Evolutionary conservation across 306 rosid genomes (phyloP), one percentile per base, ranked within the genome.

Genomic region (Quercus engelmannii): DNA sequence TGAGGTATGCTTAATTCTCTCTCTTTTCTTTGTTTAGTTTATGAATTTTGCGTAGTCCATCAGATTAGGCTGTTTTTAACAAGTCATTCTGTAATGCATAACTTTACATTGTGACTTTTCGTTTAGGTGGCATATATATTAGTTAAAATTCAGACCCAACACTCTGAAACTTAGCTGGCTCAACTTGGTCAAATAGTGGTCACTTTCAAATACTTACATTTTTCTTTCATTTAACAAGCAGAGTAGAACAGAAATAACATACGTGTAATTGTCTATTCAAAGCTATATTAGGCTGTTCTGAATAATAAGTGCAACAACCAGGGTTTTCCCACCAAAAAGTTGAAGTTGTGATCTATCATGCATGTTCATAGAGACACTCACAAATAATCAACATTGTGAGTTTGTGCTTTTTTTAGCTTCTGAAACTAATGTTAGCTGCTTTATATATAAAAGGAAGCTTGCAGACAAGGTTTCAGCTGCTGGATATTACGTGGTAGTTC

Each of bases 391-490:
- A 26, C 23, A 11, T 55, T 17, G 56, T 23, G 20, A 19, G 28
- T 55, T 68, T 43, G 6, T 65, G 18, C 5, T 19, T 30, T 55
- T 71, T 17, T 63, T 20, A 54, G 13, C 35, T 35, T 28, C 28
- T 71, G 19, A 51, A 33, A 76, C 71, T 78, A 78, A 78, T 49
- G 65, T 69, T 49, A 33, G 28, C 23, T 75, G 52, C 76, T 78
- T 82, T 79, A 28, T 74, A 21, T 51, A 69, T 9, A 79, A 76
- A 74, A 92, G 98, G 93, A 90, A 90, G 83, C 89, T 94, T 43
- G 98, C 96, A 6, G 96, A 92, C 85, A 92, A 92, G 81, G 74
- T 88, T 83, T 92, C 94, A 31, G 89, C 92, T 71, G 87, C 88
- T 73, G 97, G 98, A 57, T 94, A 85, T 86, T 87, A 82, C 79